Conservation (phyloP, 73 alveolate species). For the Tetrahymena malaccensis region DNA sequence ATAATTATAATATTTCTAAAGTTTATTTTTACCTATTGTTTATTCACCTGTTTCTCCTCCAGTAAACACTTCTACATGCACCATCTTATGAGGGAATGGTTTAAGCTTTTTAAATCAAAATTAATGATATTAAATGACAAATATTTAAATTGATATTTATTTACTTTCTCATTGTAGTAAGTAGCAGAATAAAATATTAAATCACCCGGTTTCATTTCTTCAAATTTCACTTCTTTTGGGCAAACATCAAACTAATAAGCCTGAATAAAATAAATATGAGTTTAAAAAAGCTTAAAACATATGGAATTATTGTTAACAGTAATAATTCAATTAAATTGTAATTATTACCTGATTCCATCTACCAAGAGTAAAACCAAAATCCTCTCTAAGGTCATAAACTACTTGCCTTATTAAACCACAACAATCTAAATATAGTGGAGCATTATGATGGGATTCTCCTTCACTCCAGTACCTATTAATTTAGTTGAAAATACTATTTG, state of each 20-base stretch:
- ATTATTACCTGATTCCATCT: constrained; percentile 79
- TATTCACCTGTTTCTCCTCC: constrained; percentile 55
- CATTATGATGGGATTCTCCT: constrained; percentile 39
- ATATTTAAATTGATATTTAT: not conserved
- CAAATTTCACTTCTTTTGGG: constrained; percentile 44
- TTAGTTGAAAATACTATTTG: not conserved
- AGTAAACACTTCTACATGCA: constrained; percentile 87
- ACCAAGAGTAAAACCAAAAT: constrained; percentile 88
- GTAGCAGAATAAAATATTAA: constrained; percentile 80
- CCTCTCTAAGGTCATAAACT: constrained; percentile 70
- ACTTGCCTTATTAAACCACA: constrained; percentile 82
- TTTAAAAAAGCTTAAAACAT: not conserved
- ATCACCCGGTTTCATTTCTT: constrained; percentile 88
- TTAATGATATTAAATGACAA: not conserved
- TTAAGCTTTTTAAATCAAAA: not conserved
- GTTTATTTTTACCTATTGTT: not conserved
- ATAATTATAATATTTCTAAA: too few relatives aligned
- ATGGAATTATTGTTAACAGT: not conserved
- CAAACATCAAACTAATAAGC: constrained; percentile 82
- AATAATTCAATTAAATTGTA: not conserved
- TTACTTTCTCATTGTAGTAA: constrained; percentile 65
- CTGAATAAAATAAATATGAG: not conserved
- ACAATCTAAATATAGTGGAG: constrained; percentile 81
- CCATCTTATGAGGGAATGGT: constrained; percentile 84
- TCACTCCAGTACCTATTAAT: constrained; percentile 6